Percentiles rank a stretch among this genome's conserved stretches.
Conservation (phyloP, 441 rosid species). For the Eugenia klotzschiana region DNA sequence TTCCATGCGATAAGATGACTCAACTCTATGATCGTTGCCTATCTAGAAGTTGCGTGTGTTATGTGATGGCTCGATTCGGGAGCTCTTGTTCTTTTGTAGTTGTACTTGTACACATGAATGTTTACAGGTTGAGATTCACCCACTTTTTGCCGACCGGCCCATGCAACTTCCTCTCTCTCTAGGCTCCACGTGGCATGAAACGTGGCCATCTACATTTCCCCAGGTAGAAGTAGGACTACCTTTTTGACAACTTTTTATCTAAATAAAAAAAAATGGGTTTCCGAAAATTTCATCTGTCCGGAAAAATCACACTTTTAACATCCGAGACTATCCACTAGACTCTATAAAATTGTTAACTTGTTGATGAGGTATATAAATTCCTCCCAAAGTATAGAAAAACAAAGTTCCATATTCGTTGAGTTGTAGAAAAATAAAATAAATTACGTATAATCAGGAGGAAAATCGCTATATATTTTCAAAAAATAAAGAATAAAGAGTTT, state of each 20-base stretch:
- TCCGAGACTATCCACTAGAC: neutral
- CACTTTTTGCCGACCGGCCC: neutral
- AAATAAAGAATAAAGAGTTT: neutral
- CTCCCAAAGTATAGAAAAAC: neutral
- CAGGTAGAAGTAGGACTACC: no score
- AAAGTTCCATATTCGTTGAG: neutral
- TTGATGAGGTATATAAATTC: neutral
- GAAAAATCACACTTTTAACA: neutral
- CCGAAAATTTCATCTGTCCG: neutral
- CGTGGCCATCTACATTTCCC: neutral
- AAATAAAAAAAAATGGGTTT: neutral
- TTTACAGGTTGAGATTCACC: neutral
- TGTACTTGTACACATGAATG: neutral
- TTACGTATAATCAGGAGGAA: neutral
- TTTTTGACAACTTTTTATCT: neutral
- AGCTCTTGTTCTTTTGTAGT: neutral
- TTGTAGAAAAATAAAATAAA: neutral
- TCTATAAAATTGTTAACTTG: neutral
- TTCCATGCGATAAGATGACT: neutral
- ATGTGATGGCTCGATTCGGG: neutral
- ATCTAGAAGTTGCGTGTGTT: neutral
- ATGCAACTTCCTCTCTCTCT: neutral
- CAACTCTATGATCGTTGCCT: neutral
- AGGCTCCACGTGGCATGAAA: neutral
- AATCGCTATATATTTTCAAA: neutral